Evolutionary conservation across 306 rosid species (phyloP).

Genomic region (Acacia acuminata): DNA sequence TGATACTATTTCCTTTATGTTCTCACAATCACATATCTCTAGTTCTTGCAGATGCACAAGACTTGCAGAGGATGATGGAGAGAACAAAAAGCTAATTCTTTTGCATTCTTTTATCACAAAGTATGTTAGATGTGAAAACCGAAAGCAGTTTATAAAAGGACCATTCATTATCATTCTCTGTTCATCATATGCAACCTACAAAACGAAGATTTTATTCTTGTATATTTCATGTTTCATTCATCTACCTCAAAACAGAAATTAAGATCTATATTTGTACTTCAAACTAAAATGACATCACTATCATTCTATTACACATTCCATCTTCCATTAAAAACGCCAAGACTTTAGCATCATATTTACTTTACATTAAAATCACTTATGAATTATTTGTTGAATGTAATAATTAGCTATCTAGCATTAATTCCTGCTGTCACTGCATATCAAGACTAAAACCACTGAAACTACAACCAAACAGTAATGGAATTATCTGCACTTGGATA

Average conservation of each 20-base stretch:
- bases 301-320: too few relatives aligned
- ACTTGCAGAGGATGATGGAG: constrained; percentile 26
- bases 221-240: not conserved
- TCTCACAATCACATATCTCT: constrained; percentile 20
- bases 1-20: constrained; percentile 11
- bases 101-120: constrained; percentile 19
- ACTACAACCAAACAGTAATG: too few relatives aligned
- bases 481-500: too few relatives aligned
- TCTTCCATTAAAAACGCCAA: too few relatives aligned
- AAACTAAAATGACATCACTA: too few relatives aligned
- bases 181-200: not conserved
- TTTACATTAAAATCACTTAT: not conserved
- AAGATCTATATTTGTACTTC: too few relatives aligned
- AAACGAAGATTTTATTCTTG: not conserved
- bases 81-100: constrained; percentile 14
- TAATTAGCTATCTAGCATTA: not conserved
- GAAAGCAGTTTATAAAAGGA: constrained; percentile 1
- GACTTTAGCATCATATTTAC: not conserved
- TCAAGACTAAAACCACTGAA: not conserved
- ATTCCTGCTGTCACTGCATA: not conserved
- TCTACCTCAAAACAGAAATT: not conserved
- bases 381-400: not conserved
- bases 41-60: constrained; percentile 22
- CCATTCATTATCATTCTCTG: not conserved
- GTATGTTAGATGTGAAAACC: constrained; percentile 22